These are phyloP conservation scores for Podila epicladia DNA, from an alignment of 192 early-diverging fungal species.

Conservation along the genomic window DNA sequence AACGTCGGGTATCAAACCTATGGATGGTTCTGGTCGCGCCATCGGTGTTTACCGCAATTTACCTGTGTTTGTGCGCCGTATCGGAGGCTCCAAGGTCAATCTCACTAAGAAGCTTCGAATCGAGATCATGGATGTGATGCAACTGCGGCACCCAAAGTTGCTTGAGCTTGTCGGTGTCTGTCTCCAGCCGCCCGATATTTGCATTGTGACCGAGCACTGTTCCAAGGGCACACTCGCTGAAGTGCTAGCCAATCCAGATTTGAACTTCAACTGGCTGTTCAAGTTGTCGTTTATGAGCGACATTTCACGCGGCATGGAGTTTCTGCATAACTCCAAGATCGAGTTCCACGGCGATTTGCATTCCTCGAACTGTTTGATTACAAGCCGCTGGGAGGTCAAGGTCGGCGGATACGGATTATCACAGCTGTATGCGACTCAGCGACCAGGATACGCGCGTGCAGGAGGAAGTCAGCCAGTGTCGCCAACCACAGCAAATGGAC, in stretches of 20 bases:
- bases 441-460: slow-evolving; percentile 8
- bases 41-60: slow-evolving; percentile 49
- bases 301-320: slow-evolving; percentile 55
- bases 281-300: slow-evolving; percentile 58
- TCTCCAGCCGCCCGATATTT: slow-evolving; percentile 47
- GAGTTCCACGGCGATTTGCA: slow-evolving; percentile 50
- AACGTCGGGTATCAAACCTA: slow-evolving; percentile 33
- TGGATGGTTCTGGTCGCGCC: slow-evolving; percentile 35
- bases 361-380: slow-evolving; percentile 50
- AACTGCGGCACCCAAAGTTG: slow-evolving; percentile 53
- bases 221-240: slow-evolving; percentile 54
- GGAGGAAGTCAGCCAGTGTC: background rate
- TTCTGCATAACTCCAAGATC: slow-evolving; percentile 57
- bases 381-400: slow-evolving; percentile 58
- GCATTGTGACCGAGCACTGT: slow-evolving; percentile 56
- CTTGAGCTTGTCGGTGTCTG: slow-evolving; percentile 53
- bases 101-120: slow-evolving; percentile 29
- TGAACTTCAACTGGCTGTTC: slow-evolving; percentile 57
- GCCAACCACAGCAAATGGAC: background rate
- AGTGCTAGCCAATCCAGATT: slow-evolving; percentile 53
- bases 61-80: slow-evolving; percentile 48
- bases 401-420: slow-evolving; percentile 53
- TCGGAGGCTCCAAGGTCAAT: slow-evolving; percentile 32
- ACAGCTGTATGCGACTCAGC: slow-evolving; percentile 33
- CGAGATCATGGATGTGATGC: slow-evolving; percentile 53